Base-by-base conservation (phyloP, 805 yeast species). In the Wickerhamiella kurtzmanii region DNA sequence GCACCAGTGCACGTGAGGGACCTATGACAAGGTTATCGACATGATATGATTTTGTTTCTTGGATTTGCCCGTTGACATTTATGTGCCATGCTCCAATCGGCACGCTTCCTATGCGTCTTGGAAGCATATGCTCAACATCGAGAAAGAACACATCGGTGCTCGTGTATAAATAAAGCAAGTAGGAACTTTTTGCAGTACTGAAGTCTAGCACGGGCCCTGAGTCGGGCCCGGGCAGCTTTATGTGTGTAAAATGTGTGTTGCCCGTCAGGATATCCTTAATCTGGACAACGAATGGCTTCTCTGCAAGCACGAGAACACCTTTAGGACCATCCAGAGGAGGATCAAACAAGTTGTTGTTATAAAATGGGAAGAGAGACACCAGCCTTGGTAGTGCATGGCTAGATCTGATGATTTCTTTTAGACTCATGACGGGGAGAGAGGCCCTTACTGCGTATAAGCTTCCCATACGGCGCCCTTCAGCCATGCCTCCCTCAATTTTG, bases 121-220 rank as follows among this genome's bases (percentile, higher is more conserved):
- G 9, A 11, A 6, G 32, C 32, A 11, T 25, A 11, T 52, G 51
- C 36, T 74, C 70, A 35, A 83, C 65, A 63, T 83, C 88, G 64
- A 86, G 89, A 54, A 74, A 71, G 68, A 89, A 87, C 64, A 92
- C 92, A 68, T 92, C 88, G 62, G 88, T 96, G 96, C 96, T 92
- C 15, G 96, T 85, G 3, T 82, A 75, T 11, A 25, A 6, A 11
- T 25, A 25, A 6, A 25, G 32, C 11, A 25, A 6, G 32, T 6
- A 25, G 32, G 32, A 6, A 25, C 32, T 25, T 6, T 6, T 6
- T 6, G 32, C 32, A n/a, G n/a, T n/a, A n/a, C n/a, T n/a, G n/a
- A n/a, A n/a, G n/a, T n/a, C n/a, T 6, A 25, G 11, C 6, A 25
- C 32, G 32, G 32, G 11, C 9, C 9, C 11, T 6, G 32, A 6